phyloP scores from a whole-genome alignment of 352 stramenopile species.

The Sclerospora graminicola region DNA sequence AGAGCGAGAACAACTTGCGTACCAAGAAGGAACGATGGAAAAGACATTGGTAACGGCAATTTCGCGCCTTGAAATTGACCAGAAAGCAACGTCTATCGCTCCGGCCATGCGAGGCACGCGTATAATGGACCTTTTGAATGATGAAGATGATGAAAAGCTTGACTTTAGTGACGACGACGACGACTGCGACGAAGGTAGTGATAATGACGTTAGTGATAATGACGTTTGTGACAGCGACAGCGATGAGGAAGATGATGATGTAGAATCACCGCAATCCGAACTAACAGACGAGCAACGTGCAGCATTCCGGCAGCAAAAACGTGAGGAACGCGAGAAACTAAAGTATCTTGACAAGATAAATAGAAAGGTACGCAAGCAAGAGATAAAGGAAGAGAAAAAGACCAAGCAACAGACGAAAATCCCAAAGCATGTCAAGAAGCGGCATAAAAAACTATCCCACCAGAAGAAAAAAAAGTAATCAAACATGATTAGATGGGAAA shows the following conservation, averaged over 20 bases:
- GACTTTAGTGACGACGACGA: slow-evolving; percentile 44
- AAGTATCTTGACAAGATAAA: slow-evolving; percentile 47
- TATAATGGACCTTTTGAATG: slow-evolving; percentile 67
- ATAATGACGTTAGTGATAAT: slow-evolving; percentile 37
- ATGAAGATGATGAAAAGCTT: slow-evolving; percentile 40
- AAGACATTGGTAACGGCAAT: slow-evolving; percentile 73
- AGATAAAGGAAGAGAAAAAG: slow-evolving; percentile 90
- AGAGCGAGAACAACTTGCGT: slow-evolving; percentile 77
- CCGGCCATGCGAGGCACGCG: slow-evolving; percentile 26
- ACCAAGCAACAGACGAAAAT: slow-evolving; percentile 95
- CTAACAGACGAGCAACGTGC: slow-evolving; percentile 80
- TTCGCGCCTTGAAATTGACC: slow-evolving; percentile 53
- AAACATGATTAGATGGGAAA: neutral
- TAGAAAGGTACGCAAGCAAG: slow-evolving; percentile 94
- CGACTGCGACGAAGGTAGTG: neutral
- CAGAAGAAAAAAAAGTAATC: slow-evolving; percentile 51
- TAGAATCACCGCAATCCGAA: slow-evolving; percentile 6
- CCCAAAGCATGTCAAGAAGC: slow-evolving; percentile 98
- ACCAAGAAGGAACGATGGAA: slow-evolving; percentile 81
- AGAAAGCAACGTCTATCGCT: slow-evolving; percentile 8
- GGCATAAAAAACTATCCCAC: slow-evolving; percentile 92
- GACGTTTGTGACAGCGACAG: slow-evolving; percentile 21
- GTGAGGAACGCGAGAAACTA: slow-evolving; percentile 46
- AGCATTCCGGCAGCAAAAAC: slow-evolving; percentile 76
- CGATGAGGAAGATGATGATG: slow-evolving; percentile 27